A percentile compares a stretch with the other conserved stretches of the same genome.
Evolutionary conservation across 352 stramenopile species (phyloP).

Genomic region (Phytophthora pseudosyringae): DNA sequence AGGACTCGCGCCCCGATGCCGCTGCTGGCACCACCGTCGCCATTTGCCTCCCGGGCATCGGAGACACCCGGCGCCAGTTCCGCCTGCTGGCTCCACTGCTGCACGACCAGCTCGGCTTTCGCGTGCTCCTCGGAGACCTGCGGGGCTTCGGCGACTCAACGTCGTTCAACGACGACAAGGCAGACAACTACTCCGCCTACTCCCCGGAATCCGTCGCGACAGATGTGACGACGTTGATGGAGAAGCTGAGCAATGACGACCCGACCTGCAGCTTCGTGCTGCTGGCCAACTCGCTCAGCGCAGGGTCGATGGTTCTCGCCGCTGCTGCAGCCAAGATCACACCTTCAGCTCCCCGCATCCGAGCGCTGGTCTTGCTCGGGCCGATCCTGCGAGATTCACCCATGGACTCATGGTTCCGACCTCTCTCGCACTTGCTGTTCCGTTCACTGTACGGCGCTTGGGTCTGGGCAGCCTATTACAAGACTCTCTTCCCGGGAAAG

Average conservation of each 20-base stretch:
- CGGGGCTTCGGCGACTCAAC: conserved; percentile 55
- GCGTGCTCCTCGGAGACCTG: conserved; percentile 47
- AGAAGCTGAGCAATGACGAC: conserved; percentile 26
- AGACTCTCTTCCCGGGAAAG: conserved; percentile 38
- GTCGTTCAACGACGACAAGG: conserved; percentile 17
- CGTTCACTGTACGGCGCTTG: conserved; percentile 34
- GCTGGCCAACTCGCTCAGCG: conserved; percentile 47
- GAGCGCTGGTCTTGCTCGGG: conserved; percentile 37
- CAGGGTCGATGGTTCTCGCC: conserved; percentile 43
- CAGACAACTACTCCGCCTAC: conserved; percentile 28
- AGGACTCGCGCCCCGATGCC: conserved; percentile 40
- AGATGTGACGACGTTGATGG: conserved; percentile 37
- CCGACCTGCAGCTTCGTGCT: conserved; percentile 38
- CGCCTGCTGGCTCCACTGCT: conserved; percentile 47
- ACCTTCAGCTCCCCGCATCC: conserved; percentile 3
- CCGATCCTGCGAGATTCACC: conserved; percentile 42
- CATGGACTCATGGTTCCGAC: conserved; percentile 37
- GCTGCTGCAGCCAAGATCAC: conserved; percentile 13
- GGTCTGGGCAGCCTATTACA: conserved; percentile 50
- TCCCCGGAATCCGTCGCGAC: conserved; percentile 41
- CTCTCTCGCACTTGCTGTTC: conserved; percentile 45
- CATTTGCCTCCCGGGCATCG: conserved; percentile 50
- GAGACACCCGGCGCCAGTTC: conserved; percentile 50
- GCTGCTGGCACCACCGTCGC: conserved; percentile 25
- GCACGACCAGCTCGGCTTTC: conserved; percentile 38